These are phyloP conservation scores for Aaosphaeria arxii DNA, from an alignment of 2,329 filamentous ascomycete genomes.

Conservation along the genomic window DNA sequence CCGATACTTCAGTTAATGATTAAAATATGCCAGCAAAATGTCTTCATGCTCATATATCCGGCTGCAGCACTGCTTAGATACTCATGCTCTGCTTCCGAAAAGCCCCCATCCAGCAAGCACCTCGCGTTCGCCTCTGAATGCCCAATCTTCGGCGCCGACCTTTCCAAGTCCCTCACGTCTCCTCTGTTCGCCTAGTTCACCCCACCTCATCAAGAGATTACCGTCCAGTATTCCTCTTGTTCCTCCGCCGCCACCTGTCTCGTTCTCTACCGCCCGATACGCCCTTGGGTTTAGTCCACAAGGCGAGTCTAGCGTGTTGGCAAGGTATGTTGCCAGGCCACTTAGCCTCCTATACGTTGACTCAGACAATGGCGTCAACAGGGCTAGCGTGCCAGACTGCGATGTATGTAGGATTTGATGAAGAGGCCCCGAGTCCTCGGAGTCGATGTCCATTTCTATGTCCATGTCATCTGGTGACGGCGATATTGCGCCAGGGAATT, in stretches of 20 bases:
- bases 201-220: constrained; percentile 69
- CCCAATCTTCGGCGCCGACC: constrained; percentile 66
- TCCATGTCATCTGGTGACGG: constrained; percentile 18
- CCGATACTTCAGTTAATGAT: no score
- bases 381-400: constrained; percentile 69
- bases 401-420: constrained; percentile 31
- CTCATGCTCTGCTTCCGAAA: constrained; percentile 20
- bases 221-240: constrained; percentile 75
- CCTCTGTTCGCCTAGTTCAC: constrained; percentile 69
- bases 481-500: constrained; percentile 14
- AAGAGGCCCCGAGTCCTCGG: constrained; percentile 6
- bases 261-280: constrained; percentile 60
- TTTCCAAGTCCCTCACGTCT: constrained; percentile 70
- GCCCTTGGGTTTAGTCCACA: constrained; percentile 81
- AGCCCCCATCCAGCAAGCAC: constrained; percentile 63
- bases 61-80: no score
- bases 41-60: no score
- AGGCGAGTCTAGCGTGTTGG: constrained; percentile 70
- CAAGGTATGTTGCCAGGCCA: constrained; percentile 76
- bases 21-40: no score
- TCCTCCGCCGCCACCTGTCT: constrained; percentile 38
- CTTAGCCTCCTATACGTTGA: constrained; percentile 78
- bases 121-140: constrained; percentile 68
- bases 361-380: constrained; percentile 76
- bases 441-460: constrained; percentile 23